These are phyloP conservation scores for Xanthoconium stramineum DNA, from an alignment of 768 basidiomycete genomes.

Conservation along the genomic window DNA sequence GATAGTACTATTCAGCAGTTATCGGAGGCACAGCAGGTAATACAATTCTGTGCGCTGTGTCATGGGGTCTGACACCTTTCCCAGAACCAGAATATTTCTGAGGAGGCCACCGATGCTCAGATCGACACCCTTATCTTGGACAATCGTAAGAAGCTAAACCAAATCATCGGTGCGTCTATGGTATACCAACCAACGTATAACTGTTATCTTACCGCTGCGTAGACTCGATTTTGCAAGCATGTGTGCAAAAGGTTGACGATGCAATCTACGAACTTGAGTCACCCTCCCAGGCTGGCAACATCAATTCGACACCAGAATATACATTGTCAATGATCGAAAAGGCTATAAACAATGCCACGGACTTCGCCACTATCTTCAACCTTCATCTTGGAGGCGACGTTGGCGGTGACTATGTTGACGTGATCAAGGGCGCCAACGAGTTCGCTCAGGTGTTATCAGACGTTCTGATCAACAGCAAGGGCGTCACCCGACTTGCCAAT, in stretches of 20 bases:
- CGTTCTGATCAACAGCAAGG: conserved; percentile 91
- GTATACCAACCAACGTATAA: neutral
- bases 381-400: conserved; percentile 81
- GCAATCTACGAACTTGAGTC: conserved; percentile 98
- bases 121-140: conserved; percentile 96
- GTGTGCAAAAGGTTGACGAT: conserved; percentile 96
- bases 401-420: conserved; percentile 95
- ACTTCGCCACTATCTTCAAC: conserved; percentile 94
- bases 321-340: conserved; percentile 99
- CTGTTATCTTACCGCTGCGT: conserved; percentile 12
- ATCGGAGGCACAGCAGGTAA: conserved; percentile 81
- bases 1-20: conserved; percentile 87
- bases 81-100: conserved; percentile 79
- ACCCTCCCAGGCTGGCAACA: conserved; percentile 89
- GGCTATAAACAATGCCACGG: conserved; percentile 88
- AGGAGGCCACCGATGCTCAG: conserved; percentile 92
- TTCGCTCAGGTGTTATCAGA: conserved; percentile 92
- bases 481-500: conserved; percentile 87
- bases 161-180: conserved; percentile 75
- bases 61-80: conserved; percentile 2
- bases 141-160: conserved; percentile 95
- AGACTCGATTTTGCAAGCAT: conserved; percentile 97
- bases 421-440: conserved; percentile 96
- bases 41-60: neutral
- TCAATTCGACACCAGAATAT: conserved; percentile 97